Base-by-base conservation (phyloP, 2,329 filamentous ascomycete species). In the Aaosphaeria arxii region DNA sequence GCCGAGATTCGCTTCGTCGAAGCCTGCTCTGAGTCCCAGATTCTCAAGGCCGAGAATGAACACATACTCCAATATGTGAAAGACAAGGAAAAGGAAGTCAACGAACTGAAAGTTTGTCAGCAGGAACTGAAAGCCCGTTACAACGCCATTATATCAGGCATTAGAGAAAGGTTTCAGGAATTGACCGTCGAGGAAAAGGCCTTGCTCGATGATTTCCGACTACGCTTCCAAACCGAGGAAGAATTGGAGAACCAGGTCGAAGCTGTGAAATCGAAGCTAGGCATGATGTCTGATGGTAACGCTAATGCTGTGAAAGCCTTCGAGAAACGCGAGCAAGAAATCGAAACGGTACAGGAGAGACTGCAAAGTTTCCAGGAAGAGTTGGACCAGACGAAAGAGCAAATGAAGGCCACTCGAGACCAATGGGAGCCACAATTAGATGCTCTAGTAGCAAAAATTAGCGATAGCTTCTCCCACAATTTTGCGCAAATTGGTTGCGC, bases 401-500 rank as follows among this genome's bases (percentile, higher is more conserved):
- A 81, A 42, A 92, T 96, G 52, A 70, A 74, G 1, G 77, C 83
- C 35, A 72, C 95, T 47, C 85, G 86, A 58, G 75, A 75, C 11
- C 77, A 81, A 53, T 99, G 91, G 89, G 94, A 97, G 70, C 91
- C 91, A 1, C 74, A 81, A 58, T 78, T 99, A 2, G 91, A 97
- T 57, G 77, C 76, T 24, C 79, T 99, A 3, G 80, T 96, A 38
- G 75, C 75, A 17, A 84, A 85, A 63, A 96, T 99, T 71, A 96
- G 89, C 65, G 84, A 89, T 43, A 91, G 91, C 0, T 99, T 99
- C 70, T 84, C 87, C 5, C 87, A 92, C 68, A 97, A 96, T 62
- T 97, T 99, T 68, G 84, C 89, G 62, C 87, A 92, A 67, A 97
- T 99, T 64, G 90, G 86, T 56, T 97, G 94, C 69, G 91, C 91